Percentiles rank a stretch among this genome's conserved stretches.
These are phyloP conservation scores for Pythium myriotylum DNA, from an alignment of 352 stramenopile genomes.

Conservation along the genomic window DNA sequence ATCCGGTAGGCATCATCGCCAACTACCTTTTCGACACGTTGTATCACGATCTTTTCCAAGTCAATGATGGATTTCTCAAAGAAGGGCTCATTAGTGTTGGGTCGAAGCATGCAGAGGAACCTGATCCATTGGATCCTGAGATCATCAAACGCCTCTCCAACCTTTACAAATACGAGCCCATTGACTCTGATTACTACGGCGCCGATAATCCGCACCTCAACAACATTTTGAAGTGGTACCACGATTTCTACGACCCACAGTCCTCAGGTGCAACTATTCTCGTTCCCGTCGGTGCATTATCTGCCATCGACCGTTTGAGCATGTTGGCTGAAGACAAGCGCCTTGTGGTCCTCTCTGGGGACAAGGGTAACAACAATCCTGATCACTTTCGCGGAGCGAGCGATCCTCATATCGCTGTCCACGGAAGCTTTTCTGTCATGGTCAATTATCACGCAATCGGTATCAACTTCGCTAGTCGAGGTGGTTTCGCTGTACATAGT, in stretches of 20 bases:
- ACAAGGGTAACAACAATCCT: conserved; percentile 94
- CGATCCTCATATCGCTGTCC: conserved; percentile 95
- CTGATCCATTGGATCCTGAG: conserved; percentile 89
- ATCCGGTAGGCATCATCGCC: conserved; percentile 91
- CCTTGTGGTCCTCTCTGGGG: conserved; percentile 88
- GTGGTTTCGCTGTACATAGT: conserved; percentile 92
- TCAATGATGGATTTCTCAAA: conserved; percentile 85
- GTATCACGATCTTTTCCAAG: conserved; percentile 89
- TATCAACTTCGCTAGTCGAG: conserved; percentile 88
- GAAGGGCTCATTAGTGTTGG: conserved; percentile 91
- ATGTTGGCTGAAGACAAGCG: conserved; percentile 33
- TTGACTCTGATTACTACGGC: conserved; percentile 85
- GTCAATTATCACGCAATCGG: conserved; percentile 96
- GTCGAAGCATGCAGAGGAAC: conserved; percentile 61
- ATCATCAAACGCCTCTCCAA: conserved; percentile 94
- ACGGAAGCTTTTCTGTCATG: conserved; percentile 95
- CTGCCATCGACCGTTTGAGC: conserved; percentile 32
- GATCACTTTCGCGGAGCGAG: conserved; percentile 91
- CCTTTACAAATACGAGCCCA: conserved; percentile 84
- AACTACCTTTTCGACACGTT: conserved; percentile 97
- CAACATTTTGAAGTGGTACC: conserved; percentile 92
- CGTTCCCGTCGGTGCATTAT: conserved; percentile 90
- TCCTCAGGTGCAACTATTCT: conserved; percentile 81
- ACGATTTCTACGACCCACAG: conserved; percentile 72
- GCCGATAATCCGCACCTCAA: conserved; percentile 72